phyloP scores from a whole-genome alignment of 495 filamentous ascomycete genomes.

The Parathielavia appendiculata region DNA sequence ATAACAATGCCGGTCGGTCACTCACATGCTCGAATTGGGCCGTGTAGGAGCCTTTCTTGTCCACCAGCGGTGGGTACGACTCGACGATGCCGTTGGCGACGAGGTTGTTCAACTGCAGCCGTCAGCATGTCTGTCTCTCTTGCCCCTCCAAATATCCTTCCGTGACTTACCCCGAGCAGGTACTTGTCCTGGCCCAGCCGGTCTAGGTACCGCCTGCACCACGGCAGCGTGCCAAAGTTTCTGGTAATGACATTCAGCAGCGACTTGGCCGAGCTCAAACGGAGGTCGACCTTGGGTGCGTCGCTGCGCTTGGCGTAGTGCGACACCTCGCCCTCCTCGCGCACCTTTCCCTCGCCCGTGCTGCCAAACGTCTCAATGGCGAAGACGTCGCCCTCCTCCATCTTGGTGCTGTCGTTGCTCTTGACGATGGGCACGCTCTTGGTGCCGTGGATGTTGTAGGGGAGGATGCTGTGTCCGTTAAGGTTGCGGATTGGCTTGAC shows the following conservation, averaged over 20 bases:
- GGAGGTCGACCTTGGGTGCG: constrained; percentile 61
- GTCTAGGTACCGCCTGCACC: constrained; percentile 81
- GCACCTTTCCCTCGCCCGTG: constrained; percentile 80
- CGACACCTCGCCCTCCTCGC: constrained; percentile 76
- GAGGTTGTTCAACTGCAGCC: constrained; percentile 74
- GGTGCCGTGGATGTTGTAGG: constrained; percentile 77
- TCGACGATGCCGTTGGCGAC: constrained; percentile 81
- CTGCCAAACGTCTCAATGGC: constrained; percentile 93
- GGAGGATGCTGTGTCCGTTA: constrained; percentile 83
- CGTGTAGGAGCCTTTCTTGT: constrained; percentile 92
- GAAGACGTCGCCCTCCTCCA: constrained; percentile 92
- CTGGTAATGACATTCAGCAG: constrained; percentile 82
- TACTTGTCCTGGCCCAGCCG: constrained; percentile 84
- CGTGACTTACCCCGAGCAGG: constrained; percentile 62
- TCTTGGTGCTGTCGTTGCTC: constrained; percentile 70
- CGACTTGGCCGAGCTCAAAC: constrained; percentile 71
- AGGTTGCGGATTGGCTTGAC: constrained; percentile 84
- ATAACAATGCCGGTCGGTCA: constrained; percentile 9
- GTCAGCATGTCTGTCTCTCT: background rate
- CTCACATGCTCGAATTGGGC: constrained; percentile 93
- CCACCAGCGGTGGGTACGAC: constrained; percentile 80
- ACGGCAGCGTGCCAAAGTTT: constrained; percentile 87
- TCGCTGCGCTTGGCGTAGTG: constrained; percentile 67
- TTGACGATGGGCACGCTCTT: constrained; percentile 93
- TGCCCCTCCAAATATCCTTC: background rate